A percentile compares a stretch with the other conserved stretches of the same genome.
These are phyloP conservation scores for Xylariaceae sp. DNA, from an alignment of 2,329 filamentous ascomycete genomes.

Conservation along the genomic window DNA sequence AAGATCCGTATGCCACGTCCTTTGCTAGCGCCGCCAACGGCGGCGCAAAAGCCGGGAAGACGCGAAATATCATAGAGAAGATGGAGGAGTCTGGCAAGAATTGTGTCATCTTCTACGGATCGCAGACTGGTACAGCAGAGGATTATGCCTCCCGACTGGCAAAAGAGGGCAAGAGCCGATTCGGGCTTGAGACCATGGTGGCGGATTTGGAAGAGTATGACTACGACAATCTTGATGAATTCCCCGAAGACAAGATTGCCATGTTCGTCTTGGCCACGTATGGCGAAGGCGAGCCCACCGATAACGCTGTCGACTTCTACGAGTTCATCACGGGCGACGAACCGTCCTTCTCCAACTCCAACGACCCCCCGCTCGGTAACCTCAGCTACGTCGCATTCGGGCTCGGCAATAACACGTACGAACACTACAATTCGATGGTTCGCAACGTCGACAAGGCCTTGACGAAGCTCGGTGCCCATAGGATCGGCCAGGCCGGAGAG, in stretches of 20 bases:
- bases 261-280: slow-evolving; percentile 97
- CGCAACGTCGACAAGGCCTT: slow-evolving; percentile 81
- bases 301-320: slow-evolving; percentile 98
- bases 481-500: slow-evolving; percentile 85
- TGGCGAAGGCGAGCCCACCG: slow-evolving; percentile 95
- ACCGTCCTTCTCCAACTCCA: slow-evolving; percentile 69
- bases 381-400: slow-evolving; percentile 94
- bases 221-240: slow-evolving; percentile 83
- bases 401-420: slow-evolving; percentile 98
- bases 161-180: slow-evolving; percentile 95
- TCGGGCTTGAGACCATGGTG: slow-evolving; percentile 96
- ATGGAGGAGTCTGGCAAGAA: slow-evolving; percentile 95
- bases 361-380: slow-evolving; percentile 68
- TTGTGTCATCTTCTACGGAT: slow-evolving; percentile 97
- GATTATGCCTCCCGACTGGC: slow-evolving; percentile 94
- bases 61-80: slow-evolving; percentile 89
- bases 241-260: slow-evolving; percentile 84
- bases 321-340: slow-evolving; percentile 88
- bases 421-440: slow-evolving; percentile 99
- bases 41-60: slow-evolving; percentile 71
- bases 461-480: slow-evolving; percentile 72
- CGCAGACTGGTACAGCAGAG: slow-evolving; percentile 95
- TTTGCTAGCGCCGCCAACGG: slow-evolving; percentile 64
- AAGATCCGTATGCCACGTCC: slow-evolving; percentile 80
- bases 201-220: slow-evolving; percentile 98